Evolutionary conservation across 495 filamentous ascomycete species (phyloP).

Genomic region (Neurospora sp.): DNA sequence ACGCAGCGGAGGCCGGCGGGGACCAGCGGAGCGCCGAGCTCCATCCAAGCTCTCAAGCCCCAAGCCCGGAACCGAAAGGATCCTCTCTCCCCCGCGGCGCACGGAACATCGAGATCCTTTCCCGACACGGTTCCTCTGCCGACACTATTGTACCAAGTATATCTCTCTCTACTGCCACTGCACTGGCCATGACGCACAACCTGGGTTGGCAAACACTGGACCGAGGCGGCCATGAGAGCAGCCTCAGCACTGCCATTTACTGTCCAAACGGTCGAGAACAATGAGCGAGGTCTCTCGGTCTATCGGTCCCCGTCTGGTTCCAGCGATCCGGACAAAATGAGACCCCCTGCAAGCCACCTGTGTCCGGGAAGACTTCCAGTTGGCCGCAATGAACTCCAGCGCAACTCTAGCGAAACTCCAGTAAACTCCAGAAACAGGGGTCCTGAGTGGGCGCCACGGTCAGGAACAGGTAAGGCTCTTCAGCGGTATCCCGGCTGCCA

Average conservation of each 20-base stretch:
- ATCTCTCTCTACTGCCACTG: not conserved
- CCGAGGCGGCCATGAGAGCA: not conserved
- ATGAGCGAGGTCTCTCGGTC: not conserved
- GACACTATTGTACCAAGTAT: not conserved
- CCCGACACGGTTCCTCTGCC: not conserved
- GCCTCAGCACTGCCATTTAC: not conserved
- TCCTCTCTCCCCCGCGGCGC: not conserved
- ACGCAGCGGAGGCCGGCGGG: not conserved
- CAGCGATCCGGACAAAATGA: slow-evolving; percentile 15
- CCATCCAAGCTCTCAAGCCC: not conserved
- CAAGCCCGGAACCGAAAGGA: not conserved
- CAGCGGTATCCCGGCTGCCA: not conserved
- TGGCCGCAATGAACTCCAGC: slow-evolving; percentile 5
- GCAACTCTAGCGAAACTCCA: not conserved
- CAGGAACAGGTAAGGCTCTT: not conserved
- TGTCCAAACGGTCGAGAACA: slow-evolving; percentile 5
- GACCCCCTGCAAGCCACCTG: slow-evolving; percentile 14
- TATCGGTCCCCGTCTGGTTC: not conserved
- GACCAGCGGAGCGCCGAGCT: not conserved
- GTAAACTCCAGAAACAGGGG: not conserved
- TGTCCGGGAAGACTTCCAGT: slow-evolving; percentile 22
- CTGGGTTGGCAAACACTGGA: not conserved
- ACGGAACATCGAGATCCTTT: not conserved
- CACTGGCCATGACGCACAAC: not conserved
- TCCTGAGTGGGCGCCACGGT: not conserved